A percentile compares a stretch with the other conserved stretches of the same genome.
Conservation (phyloP, 176 grass and related monocot species). For the Puccinellia tenuiflora region DNA sequence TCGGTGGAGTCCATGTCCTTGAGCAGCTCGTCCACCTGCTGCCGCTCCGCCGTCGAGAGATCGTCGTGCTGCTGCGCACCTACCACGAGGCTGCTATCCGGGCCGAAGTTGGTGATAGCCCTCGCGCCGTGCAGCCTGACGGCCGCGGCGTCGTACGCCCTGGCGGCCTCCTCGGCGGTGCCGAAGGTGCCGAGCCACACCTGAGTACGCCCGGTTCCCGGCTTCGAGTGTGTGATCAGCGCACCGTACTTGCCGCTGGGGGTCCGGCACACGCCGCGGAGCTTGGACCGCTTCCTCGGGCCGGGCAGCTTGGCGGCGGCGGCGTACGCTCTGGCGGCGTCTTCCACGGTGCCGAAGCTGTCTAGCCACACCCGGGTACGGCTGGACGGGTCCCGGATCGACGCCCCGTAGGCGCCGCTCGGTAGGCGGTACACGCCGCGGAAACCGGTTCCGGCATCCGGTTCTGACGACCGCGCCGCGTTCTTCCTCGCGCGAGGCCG, state of each 20-base stretch:
- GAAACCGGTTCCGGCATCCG: background rate
- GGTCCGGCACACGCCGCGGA: too few species aligned
- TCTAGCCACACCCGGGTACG: background rate
- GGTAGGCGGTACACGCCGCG: background rate
- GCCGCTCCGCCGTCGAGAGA: background rate
- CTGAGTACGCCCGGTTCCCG: too few species aligned
- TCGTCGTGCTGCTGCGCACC: background rate
- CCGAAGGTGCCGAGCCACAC: constrained; percentile 92
- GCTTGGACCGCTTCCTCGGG: too few species aligned
- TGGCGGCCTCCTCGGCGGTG: constrained; percentile 85
- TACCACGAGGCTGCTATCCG: background rate
- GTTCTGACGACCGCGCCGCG: background rate
- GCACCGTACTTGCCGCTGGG: too few species aligned
- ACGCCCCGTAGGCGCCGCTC: background rate
- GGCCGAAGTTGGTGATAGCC: background rate
- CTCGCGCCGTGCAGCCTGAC: background rate
- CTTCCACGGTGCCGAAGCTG: background rate
- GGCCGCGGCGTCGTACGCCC: background rate
- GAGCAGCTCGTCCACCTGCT: background rate
- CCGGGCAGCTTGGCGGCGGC: background rate
- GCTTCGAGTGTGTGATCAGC: too few species aligned
- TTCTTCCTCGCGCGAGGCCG: constrained; percentile 27
- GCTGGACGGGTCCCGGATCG: background rate
- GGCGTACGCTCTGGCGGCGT: background rate
- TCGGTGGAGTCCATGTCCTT: background rate